A percentile compares a stretch with the other conserved stretches of the same genome.
phyloP scores from a whole-genome alignment of 2,329 filamentous ascomycete species.

The Ophiocordyceps robertsii region DNA sequence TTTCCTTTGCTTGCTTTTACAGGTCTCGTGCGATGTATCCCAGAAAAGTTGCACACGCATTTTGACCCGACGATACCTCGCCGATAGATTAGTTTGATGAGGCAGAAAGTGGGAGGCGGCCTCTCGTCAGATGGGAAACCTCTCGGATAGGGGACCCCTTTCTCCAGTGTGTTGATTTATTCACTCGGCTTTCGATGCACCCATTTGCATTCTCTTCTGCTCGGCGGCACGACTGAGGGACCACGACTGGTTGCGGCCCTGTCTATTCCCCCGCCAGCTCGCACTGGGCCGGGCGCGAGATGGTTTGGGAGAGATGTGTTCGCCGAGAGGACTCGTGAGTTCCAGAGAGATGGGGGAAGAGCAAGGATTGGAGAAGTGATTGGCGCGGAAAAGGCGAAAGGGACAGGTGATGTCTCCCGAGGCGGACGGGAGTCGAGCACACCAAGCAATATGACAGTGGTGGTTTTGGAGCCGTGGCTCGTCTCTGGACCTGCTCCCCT shows the following conservation, averaged over 20 bases:
- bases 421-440: no score
- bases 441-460: no score
- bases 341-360: background rate
- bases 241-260: background rate
- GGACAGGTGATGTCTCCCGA: background rate
- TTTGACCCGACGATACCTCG: conserved; percentile 36
- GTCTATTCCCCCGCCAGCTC: background rate
- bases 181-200: conserved; percentile 1
- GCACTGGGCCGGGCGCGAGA: no score
- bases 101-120: conserved; percentile 11
- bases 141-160: conserved; percentile 3
- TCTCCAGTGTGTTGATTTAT: conserved; percentile 6
- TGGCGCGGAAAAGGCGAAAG: background rate
- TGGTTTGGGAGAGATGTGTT: background rate
- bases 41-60: conserved; percentile 32
- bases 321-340: background rate
- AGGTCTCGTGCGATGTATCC: conserved; percentile 31
- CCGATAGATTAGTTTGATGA: conserved; percentile 27
- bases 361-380: background rate
- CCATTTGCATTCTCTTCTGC: background rate
- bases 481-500: no score
- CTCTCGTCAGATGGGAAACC: conserved; percentile 15
- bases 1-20: conserved; percentile 30
- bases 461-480: no score
- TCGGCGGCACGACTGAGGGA: background rate